These are phyloP conservation scores for Coemansia sp. DNA, from an alignment of 192 early-diverging fungal genomes.

Conservation along the genomic window DNA sequence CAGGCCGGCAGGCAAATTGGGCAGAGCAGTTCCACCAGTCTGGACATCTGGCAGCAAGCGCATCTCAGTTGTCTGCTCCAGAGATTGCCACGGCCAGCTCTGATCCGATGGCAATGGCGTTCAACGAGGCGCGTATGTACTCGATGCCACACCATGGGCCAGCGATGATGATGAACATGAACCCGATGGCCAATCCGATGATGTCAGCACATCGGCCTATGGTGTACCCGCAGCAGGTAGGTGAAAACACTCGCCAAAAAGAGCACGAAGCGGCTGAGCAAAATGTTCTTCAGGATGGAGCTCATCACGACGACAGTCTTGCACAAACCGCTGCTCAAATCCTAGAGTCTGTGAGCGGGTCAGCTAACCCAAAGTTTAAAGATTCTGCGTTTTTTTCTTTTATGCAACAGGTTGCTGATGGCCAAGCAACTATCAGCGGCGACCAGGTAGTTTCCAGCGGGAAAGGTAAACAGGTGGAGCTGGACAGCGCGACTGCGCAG, in stretches of 20 bases:
- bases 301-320: conserved; percentile 58
- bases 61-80: conserved; percentile 7
- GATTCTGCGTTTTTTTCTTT: conserved; percentile 88
- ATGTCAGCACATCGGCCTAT: conserved; percentile 22
- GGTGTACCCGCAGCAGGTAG: conserved; percentile 36
- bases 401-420: conserved; percentile 90
- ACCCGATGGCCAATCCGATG: conserved; percentile 12
- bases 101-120: conserved; percentile 59
- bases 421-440: conserved; percentile 83
- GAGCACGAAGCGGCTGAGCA: conserved; percentile 4
- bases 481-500: conserved; percentile 14
- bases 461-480: conserved; percentile 44
- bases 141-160: conserved; percentile 39
- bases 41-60: conserved; percentile 12
- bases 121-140: conserved; percentile 64
- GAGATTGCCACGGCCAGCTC: conserved; percentile 23
- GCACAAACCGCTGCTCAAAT: conserved; percentile 81
- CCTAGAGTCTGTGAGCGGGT: conserved; percentile 69
- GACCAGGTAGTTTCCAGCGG: conserved; percentile 68
- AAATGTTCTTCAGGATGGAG: not conserved
- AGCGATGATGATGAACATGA: conserved; percentile 25
- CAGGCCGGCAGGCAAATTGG: conserved; percentile 46
- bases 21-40: conserved; percentile 56
- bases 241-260: conserved; percentile 44
- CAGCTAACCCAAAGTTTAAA: conserved; percentile 90